Percentiles rank a stretch among this genome's conserved stretches.
Evolutionary conservation across 805 yeast genomes (phyloP).

Genomic region (Monosporozyma servazzii): DNA sequence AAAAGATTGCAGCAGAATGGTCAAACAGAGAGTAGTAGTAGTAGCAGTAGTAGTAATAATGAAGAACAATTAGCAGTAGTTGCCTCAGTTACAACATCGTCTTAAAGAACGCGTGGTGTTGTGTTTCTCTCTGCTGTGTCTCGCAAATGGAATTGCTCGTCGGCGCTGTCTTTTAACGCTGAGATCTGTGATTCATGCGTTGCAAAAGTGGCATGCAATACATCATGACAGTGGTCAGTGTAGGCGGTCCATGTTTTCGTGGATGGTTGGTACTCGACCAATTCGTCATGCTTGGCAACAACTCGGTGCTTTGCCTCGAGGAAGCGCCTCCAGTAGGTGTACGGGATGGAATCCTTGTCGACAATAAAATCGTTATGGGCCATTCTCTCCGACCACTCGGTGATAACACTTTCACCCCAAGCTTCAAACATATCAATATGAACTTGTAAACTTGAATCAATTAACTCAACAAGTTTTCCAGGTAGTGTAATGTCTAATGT

Average conservation of each 20-base stretch:
- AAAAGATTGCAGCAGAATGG: background rate
- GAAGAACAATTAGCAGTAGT: too few species aligned
- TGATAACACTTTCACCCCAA: constrained; percentile 58
- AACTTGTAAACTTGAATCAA: background rate
- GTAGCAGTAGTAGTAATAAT: background rate
- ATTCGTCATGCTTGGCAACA: constrained; percentile 17
- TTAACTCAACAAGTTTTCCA: background rate
- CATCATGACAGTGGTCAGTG: background rate
- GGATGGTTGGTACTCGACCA: background rate
- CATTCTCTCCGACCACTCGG: constrained; percentile 54
- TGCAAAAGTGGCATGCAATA: background rate
- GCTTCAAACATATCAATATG: constrained; percentile 48
- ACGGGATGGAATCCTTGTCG: constrained; percentile 26
- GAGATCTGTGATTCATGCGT: background rate
- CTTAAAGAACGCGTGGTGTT: too few species aligned
- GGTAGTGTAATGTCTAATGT: background rate
- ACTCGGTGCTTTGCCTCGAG: constrained; percentile 46
- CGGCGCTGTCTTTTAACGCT: background rate
- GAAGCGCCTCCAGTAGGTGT: constrained; percentile 51
- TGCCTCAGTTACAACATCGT: background rate
- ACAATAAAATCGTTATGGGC: constrained; percentile 30
- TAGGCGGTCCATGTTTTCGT: background rate
- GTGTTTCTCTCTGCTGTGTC: background rate
- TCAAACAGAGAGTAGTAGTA: background rate
- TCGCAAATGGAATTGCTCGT: background rate